Evolutionary conservation across 192 early-diverging fungal species (phyloP).

Genomic region (Diversispora epigaea): DNA sequence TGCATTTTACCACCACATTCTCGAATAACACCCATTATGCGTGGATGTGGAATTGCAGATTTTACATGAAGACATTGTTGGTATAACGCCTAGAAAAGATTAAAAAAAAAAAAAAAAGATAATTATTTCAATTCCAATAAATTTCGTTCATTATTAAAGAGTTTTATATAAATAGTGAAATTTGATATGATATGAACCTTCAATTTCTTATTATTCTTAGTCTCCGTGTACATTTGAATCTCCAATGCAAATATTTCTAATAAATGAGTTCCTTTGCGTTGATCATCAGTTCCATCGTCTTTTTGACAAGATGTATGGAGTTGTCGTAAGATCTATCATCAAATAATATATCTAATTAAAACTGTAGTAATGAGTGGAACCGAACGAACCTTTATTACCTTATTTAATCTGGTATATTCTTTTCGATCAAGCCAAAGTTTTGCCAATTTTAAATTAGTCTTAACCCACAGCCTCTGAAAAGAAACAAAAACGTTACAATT

Average conservation of each 20-base stretch:
- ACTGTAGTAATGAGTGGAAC: neutral
- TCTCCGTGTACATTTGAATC: slow-evolving; percentile 94
- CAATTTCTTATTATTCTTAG: slow-evolving; percentile 81
- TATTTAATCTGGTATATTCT: slow-evolving; percentile 69
- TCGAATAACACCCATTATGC: slow-evolving; percentile 95
- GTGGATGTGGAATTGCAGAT: slow-evolving; percentile 93
- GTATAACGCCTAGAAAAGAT: slow-evolving; percentile 62
- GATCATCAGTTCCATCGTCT: slow-evolving; percentile 79
- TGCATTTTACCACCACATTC: slow-evolving; percentile 99
- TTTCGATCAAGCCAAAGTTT: slow-evolving; percentile 82
- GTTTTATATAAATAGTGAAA: neutral
- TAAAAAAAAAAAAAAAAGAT: too few species aligned
- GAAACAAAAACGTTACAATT: neutral
- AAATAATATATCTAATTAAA: neutral
- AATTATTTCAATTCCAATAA: neutral
- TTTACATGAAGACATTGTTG: slow-evolving; percentile 84
- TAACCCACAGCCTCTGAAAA: slow-evolving; percentile 73
- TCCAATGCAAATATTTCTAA: slow-evolving; percentile 94
- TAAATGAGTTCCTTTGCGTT: slow-evolving; percentile 90
- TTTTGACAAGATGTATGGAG: slow-evolving; percentile 74
- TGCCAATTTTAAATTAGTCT: slow-evolving; percentile 84
- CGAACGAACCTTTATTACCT: slow-evolving; percentile 43
- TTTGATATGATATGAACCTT: slow-evolving; percentile 59
- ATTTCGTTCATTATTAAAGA: neutral
- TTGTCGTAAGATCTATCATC: slow-evolving; percentile 64